These are phyloP conservation scores for Candida odintsovae DNA, from an alignment of 805 yeast species.

Conservation along the genomic window DNA sequence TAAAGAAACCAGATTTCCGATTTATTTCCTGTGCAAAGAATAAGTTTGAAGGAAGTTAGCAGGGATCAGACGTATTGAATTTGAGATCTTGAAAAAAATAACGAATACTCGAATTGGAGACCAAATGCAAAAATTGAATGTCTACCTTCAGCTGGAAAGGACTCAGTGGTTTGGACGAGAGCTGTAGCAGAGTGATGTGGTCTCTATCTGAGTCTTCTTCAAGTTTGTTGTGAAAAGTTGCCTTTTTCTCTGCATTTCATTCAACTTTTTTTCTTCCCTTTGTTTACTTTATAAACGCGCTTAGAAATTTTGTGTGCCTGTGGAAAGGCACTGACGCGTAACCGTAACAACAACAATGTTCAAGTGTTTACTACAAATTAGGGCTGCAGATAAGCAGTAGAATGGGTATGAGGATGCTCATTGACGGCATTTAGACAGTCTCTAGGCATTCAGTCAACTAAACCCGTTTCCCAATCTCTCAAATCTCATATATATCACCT, in stretches of 20 bases:
- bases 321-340: not conserved
- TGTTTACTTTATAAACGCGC: not conserved
- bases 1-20: too few species aligned
- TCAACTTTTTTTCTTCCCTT: not conserved
- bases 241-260: not conserved
- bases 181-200: not conserved
- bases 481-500: too few species aligned
- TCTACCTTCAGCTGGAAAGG: not conserved
- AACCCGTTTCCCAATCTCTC: not conserved
- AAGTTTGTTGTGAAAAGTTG: too few species aligned
- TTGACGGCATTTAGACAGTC: too few species aligned
- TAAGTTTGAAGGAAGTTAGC: not conserved
- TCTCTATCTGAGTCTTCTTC: too few species aligned
- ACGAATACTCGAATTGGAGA: too few species aligned
- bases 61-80: not conserved
- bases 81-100: too few species aligned
- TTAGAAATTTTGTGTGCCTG: not conserved
- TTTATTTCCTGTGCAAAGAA: too few species aligned
- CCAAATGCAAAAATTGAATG: not conserved
- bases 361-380: not conserved
- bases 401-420: too few species aligned
- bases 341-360: not conserved
- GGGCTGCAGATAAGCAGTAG: too few species aligned
- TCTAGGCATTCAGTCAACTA: not conserved
- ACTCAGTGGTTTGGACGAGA: not conserved